A percentile compares a stretch with the other conserved stretches of the same genome.
phyloP scores from a whole-genome alignment of 2,329 filamentous ascomycete species.

The Ophiognomonia clavigignenti-juglandacearum region DNA sequence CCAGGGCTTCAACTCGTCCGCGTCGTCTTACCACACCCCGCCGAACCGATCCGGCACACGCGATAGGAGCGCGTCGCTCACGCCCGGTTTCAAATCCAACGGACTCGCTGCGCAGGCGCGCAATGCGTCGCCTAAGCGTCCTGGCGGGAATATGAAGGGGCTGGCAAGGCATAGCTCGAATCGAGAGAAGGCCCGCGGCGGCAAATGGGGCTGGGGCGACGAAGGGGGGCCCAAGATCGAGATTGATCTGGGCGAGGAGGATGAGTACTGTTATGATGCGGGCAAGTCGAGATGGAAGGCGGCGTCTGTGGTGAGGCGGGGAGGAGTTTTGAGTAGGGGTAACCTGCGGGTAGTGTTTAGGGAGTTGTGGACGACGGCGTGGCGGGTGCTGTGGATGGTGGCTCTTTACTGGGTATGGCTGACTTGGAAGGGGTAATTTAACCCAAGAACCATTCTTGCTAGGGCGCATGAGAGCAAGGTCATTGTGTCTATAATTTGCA shows the following conservation, averaged over 20 bases:
- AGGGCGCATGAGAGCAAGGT: neutral
- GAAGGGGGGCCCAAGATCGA: constrained; percentile 46
- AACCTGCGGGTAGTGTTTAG: constrained; percentile 43
- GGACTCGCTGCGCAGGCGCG: constrained; percentile 17
- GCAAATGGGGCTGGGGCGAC: constrained; percentile 14
- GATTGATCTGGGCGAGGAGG: constrained; percentile 43
- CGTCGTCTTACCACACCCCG: constrained; percentile 27
- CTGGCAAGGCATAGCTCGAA: constrained; percentile 40
- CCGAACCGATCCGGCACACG: constrained; percentile 20
- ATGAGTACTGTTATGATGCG: constrained; percentile 39
- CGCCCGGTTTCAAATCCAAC: constrained; percentile 16
- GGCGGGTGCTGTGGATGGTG: constrained; percentile 60
- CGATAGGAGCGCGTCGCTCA: constrained; percentile 21
- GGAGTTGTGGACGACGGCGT: constrained; percentile 59
- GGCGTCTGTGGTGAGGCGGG: constrained; percentile 17
- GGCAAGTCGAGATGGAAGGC: constrained; percentile 32
- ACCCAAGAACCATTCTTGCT: neutral
- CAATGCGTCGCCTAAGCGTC: constrained; percentile 22
- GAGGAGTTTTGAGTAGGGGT: constrained; percentile 21
- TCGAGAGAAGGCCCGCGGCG: constrained; percentile 21
- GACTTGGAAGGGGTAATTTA: constrained; percentile 52
- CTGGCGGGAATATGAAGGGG: constrained; percentile 23
- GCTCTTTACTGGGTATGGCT: constrained; percentile 63
- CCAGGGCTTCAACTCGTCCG: constrained; percentile 26
- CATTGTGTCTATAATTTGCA: neutral